A percentile compares a stretch with the other conserved stretches of the same genome.
phyloP scores from a whole-genome alignment of 108 stramenopile genomes.

The Ochromonas danica region DNA sequence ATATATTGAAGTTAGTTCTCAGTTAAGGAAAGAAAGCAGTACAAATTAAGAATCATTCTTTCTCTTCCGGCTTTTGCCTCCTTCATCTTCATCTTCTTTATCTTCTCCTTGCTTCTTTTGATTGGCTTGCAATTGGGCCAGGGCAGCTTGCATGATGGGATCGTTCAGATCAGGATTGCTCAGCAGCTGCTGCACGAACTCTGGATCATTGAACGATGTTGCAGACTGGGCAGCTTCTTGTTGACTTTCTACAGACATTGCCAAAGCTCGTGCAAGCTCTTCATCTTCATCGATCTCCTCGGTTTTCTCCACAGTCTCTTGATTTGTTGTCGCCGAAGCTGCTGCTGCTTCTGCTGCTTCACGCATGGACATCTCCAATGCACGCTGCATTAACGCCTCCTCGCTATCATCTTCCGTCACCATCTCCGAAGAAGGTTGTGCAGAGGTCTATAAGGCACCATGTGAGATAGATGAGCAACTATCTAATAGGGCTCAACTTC shows the following conservation, averaged over 20 bases:
- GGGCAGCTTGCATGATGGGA: conserved; percentile 77
- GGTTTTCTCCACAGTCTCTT: conserved; percentile 36
- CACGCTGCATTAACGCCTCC: conserved; percentile 85
- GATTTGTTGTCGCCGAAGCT: conserved; percentile 26
- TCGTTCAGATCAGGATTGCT: conserved; percentile 74
- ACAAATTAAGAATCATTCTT: too few relatives aligned
- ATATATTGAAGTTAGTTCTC: too few relatives aligned
- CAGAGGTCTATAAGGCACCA: conserved; percentile 24
- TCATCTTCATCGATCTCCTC: conserved; percentile 70
- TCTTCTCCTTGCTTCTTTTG: background rate
- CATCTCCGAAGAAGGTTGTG: conserved; percentile 58
- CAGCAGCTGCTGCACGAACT: conserved; percentile 69
- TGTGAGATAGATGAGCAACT: too few relatives aligned
- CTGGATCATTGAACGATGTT: conserved; percentile 70
- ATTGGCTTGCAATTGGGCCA: conserved; percentile 37
- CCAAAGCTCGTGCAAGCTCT: conserved; percentile 78
- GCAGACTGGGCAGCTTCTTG: conserved; percentile 38
- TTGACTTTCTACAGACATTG: conserved; percentile 87
- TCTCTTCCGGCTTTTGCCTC: background rate
- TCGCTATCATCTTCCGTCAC: conserved; percentile 62
- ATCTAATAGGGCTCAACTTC: too few relatives aligned
- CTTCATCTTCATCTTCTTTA: conserved; percentile 4
- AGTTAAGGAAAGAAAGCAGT: too few relatives aligned
- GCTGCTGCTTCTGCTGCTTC: conserved; percentile 54
- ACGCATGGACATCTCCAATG: conserved; percentile 94